phyloP scores from a whole-genome alignment of 345 rosid species.

The Eucalyptus sideroxylon region DNA sequence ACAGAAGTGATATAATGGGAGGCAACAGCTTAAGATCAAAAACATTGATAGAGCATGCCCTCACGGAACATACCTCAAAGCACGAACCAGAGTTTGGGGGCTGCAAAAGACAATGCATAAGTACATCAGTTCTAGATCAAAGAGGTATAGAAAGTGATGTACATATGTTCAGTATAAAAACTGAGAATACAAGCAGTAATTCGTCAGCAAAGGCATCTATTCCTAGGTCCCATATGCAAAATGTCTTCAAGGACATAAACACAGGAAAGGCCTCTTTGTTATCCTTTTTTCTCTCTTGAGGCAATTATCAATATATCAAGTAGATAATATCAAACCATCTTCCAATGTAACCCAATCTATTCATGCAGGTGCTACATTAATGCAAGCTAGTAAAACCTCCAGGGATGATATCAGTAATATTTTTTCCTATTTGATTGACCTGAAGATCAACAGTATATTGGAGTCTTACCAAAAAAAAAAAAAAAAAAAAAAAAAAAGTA shows the following conservation, averaged over 20 bases:
- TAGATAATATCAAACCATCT: not conserved
- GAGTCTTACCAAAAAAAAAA: not conserved
- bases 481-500: not conserved
- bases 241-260: not conserved
- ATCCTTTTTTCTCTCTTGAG: not conserved
- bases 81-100: constrained; percentile 98
- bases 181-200: not conserved
- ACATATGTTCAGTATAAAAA: not conserved
- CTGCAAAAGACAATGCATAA: constrained; percentile 37
- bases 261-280: not conserved
- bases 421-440: not conserved
- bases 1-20: not conserved
- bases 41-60: not conserved
- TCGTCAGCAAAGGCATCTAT: not conserved
- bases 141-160: not conserved
- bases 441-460: not conserved
- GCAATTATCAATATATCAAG: not conserved
- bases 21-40: not conserved
- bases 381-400: not conserved
- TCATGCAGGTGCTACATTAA: not conserved
- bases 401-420: not conserved
- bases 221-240: not conserved
- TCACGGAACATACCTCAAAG: constrained; percentile 57
- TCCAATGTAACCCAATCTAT: not conserved
- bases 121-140: not conserved